Conservation (phyloP, 1,284 basidiomycete species). For the Sporisorium sorghi region DNA sequence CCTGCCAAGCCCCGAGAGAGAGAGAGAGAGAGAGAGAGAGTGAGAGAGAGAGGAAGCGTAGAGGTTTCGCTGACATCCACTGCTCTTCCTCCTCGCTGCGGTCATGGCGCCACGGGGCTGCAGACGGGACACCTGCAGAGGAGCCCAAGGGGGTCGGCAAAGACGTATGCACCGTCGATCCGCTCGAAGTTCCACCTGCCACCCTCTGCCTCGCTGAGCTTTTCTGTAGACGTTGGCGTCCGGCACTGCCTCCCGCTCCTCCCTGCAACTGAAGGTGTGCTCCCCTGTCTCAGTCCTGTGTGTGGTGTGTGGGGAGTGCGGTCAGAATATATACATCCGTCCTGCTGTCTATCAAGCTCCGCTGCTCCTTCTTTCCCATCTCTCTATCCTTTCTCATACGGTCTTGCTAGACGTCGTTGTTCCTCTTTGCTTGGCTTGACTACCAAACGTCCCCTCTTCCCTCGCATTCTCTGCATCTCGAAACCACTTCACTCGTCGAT, state of each 20-base stretch:
- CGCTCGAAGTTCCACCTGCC: not conserved
- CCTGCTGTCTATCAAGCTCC: slow-evolving; percentile 10
- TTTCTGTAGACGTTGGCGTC: slow-evolving; percentile 13
- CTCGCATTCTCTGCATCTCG: no score
- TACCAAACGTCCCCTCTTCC: no score
- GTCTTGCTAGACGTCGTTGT: not conserved
- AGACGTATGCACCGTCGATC: not conserved
- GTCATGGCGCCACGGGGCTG: not conserved
- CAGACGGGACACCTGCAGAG: not conserved
- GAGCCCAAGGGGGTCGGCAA: no score
- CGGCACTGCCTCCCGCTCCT: not conserved
- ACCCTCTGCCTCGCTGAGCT: not conserved
- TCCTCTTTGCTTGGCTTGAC: not conserved
- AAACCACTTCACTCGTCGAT: not conserved
- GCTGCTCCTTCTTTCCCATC: not conserved
- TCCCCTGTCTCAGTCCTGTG: not conserved
- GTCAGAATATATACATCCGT: slow-evolving; percentile 10
- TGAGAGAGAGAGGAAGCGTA: not conserved
- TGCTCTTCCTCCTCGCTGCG: not conserved
- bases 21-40: no score
- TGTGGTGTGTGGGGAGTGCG: not conserved
- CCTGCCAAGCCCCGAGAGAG: slow-evolving; percentile 4
- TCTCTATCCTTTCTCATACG: not conserved
- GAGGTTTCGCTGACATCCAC: slow-evolving; percentile 9
- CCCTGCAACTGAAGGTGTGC: no score